A percentile compares a stretch with the other conserved stretches of the same genome.
Evolutionary conservation across 1,139 yeast genomes (phyloP).

Genomic region (Diutina pseudorugosa): DNA sequence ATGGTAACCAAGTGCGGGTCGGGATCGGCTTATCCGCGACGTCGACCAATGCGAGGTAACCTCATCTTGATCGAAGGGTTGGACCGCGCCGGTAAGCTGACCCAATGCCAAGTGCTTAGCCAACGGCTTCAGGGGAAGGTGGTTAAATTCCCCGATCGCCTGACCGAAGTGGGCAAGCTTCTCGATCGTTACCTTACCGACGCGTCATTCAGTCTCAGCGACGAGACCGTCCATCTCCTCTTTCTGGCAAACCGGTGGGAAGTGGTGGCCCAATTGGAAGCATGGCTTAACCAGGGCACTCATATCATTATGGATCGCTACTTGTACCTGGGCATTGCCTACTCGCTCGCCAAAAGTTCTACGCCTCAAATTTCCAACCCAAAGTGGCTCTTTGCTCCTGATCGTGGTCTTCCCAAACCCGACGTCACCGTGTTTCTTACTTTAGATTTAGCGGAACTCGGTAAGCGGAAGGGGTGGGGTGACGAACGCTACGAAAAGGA

Average conservation of each 20-base stretch:
- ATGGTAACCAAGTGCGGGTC: too few species aligned
- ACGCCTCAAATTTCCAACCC: slow-evolving; percentile 35
- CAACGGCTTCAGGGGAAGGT: slow-evolving; percentile 32
- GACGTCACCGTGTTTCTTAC: slow-evolving; percentile 75
- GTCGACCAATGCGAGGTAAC: slow-evolving; percentile 29
- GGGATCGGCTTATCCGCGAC: too few species aligned
- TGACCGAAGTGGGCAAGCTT: slow-evolving; percentile 68
- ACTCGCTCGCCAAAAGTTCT: slow-evolving; percentile 63
- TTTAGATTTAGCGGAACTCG: slow-evolving; percentile 36
- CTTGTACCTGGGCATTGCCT: slow-evolving; percentile 87
- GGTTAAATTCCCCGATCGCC: slow-evolving; percentile 77
- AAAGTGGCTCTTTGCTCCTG: slow-evolving; percentile 75
- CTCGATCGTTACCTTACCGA: slow-evolving; percentile 65
- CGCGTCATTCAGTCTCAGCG: slow-evolving; percentile 36
- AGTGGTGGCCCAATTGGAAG: slow-evolving; percentile 34
- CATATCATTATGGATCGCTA: slow-evolving; percentile 73
- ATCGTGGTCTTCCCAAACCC: slow-evolving; percentile 77
- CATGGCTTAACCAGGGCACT: slow-evolving; percentile 37
- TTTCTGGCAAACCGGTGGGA: slow-evolving; percentile 98
- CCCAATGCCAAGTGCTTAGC: slow-evolving; percentile 53
- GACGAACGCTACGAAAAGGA: slow-evolving; percentile 76
- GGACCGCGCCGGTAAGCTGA: slow-evolving; percentile 90
- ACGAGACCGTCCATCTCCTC: slow-evolving; percentile 73
- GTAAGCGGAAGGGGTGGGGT: slow-evolving; percentile 71
- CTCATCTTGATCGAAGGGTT: slow-evolving; percentile 83